A percentile compares a stretch with the other conserved stretches of the same genome.
phyloP scores from a whole-genome alignment of 2,329 filamentous ascomycete species.

The Phialophora verrucosa region DNA sequence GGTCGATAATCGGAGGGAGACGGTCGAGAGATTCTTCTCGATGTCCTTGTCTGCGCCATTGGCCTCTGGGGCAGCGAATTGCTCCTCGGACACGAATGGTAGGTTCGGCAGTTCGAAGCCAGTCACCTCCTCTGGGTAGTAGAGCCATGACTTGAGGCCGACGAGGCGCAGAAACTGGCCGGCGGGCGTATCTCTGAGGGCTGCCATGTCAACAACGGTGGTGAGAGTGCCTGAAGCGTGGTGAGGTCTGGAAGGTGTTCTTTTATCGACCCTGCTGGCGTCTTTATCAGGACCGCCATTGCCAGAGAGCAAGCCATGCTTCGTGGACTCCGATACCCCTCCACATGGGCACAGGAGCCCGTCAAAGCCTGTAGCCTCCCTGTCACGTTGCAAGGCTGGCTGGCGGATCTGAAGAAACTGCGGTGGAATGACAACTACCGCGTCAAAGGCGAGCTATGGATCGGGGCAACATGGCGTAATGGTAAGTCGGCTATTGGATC shows the following conservation, averaged over 20 bases:
- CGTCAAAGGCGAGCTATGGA: constrained; percentile 2
- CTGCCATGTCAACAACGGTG: constrained; percentile 9
- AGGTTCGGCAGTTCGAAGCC: constrained; percentile 26
- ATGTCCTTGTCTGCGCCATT: constrained; percentile 8
- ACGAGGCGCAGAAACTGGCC: constrained; percentile 29
- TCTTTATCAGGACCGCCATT: constrained; percentile 12
- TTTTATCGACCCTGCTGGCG: constrained; percentile 1
- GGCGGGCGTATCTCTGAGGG: constrained; percentile 29
- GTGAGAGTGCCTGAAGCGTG: neutral
- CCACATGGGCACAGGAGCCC: neutral
- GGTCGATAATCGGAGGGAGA: constrained; percentile 13
- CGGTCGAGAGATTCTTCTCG: constrained; percentile 19
- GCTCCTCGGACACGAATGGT: constrained; percentile 17
- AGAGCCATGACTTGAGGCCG: constrained; percentile 26
- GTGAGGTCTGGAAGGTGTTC: constrained; percentile 3
- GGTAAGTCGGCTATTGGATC: constrained; percentile 11
- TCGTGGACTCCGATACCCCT: constrained; percentile 5
- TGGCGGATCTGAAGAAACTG: constrained; percentile 1
- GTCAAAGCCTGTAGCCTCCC: constrained; percentile 4
- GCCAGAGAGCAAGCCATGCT: neutral
- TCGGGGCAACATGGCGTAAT: constrained; percentile 8
- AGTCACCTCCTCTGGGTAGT: constrained; percentile 29
- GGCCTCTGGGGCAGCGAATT: neutral
- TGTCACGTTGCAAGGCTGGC: constrained; percentile 21
- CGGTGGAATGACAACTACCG: neutral